These are phyloP conservation scores for Avicennia marina DNA, from an alignment of 257 asterid species.

Conservation along the genomic window DNA sequence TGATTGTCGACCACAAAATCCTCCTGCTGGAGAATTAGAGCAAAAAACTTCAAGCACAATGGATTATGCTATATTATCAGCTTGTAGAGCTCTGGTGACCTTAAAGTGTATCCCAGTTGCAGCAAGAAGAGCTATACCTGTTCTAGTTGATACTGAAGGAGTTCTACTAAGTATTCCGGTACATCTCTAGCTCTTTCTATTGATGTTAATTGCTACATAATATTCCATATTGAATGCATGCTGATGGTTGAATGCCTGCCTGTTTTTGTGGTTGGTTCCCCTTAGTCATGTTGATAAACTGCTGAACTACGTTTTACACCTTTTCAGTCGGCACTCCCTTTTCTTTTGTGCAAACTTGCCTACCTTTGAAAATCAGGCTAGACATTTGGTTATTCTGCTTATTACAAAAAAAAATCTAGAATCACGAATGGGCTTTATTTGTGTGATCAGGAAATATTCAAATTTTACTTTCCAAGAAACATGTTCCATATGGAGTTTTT, in stretches of 20 bases:
- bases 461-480: background rate
- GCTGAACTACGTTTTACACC: no score
- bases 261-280: background rate
- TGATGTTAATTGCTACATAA: background rate
- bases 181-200: constrained; percentile 15
- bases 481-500: background rate
- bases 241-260: background rate
- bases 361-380: no score
- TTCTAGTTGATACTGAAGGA: constrained; percentile 60
- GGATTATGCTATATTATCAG: constrained; percentile 49
- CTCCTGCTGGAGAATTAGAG: constrained; percentile 4
- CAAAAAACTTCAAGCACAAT: constrained; percentile 13
- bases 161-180: constrained; percentile 74
- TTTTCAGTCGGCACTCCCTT: no score
- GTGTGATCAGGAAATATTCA: no score
- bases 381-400: no score
- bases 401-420: no score
- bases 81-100: constrained; percentile 44
- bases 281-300: no score
- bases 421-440: no score
- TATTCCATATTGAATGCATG: background rate
- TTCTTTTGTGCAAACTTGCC: no score
- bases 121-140: constrained; percentile 80
- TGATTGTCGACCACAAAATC: constrained; percentile 14
- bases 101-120: constrained; percentile 74